A percentile compares a stretch with the other conserved stretches of the same genome.
phyloP scores from a whole-genome alignment of 2,329 filamentous ascomycete species.

The Alternaria sp. region DNA sequence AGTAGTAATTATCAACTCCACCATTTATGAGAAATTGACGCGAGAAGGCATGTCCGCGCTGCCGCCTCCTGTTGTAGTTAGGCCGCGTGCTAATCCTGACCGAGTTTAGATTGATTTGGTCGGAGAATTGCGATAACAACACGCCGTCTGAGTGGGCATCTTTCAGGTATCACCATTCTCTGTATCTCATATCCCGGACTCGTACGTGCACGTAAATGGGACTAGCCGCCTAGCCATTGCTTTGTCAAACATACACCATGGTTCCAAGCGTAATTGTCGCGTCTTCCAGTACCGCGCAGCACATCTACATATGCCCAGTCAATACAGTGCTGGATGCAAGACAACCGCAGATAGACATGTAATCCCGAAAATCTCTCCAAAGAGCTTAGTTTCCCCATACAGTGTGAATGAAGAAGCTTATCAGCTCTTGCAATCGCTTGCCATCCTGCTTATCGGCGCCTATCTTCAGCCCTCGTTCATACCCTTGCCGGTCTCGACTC shows the following conservation, averaged over 20 bases:
- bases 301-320: too few species aligned
- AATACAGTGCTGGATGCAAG: neutral
- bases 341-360: neutral
- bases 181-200: neutral
- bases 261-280: neutral
- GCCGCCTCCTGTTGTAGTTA: neutral
- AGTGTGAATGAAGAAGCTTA: conserved; percentile 9
- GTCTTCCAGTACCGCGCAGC: neutral
- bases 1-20: neutral
- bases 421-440: conserved; percentile 6
- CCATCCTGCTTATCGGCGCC: conserved; percentile 17
- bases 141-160: conserved; percentile 21
- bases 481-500: conserved; percentile 6
- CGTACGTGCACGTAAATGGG: neutral
- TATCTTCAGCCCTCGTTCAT: conserved; percentile 10
- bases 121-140: conserved; percentile 27
- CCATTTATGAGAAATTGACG: neutral
- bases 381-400: neutral
- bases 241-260: neutral
- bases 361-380: conserved; percentile 5
- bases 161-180: conserved; percentile 3
- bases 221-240: neutral
- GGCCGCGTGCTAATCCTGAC: conserved; percentile 7
- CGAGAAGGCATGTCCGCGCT: neutral
- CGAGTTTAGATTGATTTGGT: neutral